Conservation (phyloP, 768 basidiomycete genomes). For the Cyclocybe aegerita region DNA sequence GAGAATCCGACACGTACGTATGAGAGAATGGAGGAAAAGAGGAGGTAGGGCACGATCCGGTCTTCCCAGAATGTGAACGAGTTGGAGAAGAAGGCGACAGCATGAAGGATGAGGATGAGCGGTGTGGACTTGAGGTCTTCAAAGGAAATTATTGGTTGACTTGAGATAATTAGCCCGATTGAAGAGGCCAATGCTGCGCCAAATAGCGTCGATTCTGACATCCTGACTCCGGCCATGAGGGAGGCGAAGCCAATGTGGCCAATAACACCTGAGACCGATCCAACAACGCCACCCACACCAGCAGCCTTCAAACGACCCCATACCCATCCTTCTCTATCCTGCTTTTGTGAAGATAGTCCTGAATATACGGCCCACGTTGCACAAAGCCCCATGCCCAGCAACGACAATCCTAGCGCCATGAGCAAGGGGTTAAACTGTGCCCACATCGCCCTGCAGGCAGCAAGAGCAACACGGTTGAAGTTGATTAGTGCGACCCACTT, state of each 20-base stretch:
- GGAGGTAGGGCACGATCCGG: slow-evolving; percentile 71
- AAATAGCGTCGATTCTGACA: slow-evolving; percentile 53
- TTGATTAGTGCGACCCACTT: slow-evolving; percentile 39
- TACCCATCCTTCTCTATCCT: slow-evolving; percentile 46
- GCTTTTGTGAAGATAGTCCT: slow-evolving; percentile 37
- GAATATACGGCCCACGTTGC: slow-evolving; percentile 57
- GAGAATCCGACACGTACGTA: slow-evolving; percentile 58
- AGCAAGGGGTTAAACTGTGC: slow-evolving; percentile 86
- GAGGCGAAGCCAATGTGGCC: slow-evolving; percentile 27
- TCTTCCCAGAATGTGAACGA: slow-evolving; percentile 99
- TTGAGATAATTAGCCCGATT: slow-evolving; percentile 41
- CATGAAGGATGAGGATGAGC: slow-evolving; percentile 64
- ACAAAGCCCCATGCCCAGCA: slow-evolving; percentile 56
- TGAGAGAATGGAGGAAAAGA: slow-evolving; percentile 62
- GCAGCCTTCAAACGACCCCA: slow-evolving; percentile 26
- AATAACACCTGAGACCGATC: slow-evolving; percentile 35
- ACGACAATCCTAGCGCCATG: slow-evolving; percentile 70
- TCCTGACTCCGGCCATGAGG: slow-evolving; percentile 46
- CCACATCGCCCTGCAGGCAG: slow-evolving; percentile 84
- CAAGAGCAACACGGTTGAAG: slow-evolving; percentile 63
- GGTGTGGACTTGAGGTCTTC: slow-evolving; percentile 30
- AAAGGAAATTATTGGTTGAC: slow-evolving; percentile 32
- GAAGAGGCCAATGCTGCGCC: slow-evolving; percentile 45
- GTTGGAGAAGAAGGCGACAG: slow-evolving; percentile 83
- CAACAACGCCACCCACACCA: slow-evolving; percentile 34